Evolutionary conservation across 768 basidiomycete genomes (phyloP), one percentile per base, ranked within the genome.

Genomic region (Tricholoma sp.): DNA sequence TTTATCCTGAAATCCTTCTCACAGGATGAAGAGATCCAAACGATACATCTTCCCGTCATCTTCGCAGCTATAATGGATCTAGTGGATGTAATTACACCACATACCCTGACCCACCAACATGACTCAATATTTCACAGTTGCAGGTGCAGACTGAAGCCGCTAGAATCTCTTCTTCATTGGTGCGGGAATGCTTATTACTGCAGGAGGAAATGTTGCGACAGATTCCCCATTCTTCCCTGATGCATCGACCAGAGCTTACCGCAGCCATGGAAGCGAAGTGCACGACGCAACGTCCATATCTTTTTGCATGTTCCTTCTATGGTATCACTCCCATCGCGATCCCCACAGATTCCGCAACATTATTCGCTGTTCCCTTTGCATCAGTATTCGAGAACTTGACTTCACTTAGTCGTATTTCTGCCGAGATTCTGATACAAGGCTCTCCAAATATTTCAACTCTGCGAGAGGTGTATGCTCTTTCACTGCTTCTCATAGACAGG

Each of bases 1-100:
- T 97, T 94, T 70, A 75, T 96, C 45, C 72, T 98, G 6, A 75
- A 74, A 28, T 81, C 84, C 1, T 89, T 97, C 65, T 80, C 85
- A 1, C 90, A 92, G 63, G 96, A 98, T 61, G 94, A 98, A 58
- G 96, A 97, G 66, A 82, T 91, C 24, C 84, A 82, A 64, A 80
- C 75, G 3, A 76, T 94, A 29, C 92, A 96, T 69, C 72, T 94
- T 10, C 94, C 96, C 0, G 70, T 94, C 42, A 74, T 93, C 12
- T 87, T 95, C 56, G 75, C 83, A 2, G 85, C 82, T 6, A 74
- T 91, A 42, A 65, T 88, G 39, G 87, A 91, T 58, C 63, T 80
- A 5, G 59, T 92, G 33, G 72, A 81, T 59, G 92, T 94, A 68
- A 69, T 78, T 50, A 45, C 5, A 24, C 48, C 59, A n/a, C 41